Conservation (phyloP, 2,329 filamentous ascomycete genomes). For the Calonectria leucothoes region DNA sequence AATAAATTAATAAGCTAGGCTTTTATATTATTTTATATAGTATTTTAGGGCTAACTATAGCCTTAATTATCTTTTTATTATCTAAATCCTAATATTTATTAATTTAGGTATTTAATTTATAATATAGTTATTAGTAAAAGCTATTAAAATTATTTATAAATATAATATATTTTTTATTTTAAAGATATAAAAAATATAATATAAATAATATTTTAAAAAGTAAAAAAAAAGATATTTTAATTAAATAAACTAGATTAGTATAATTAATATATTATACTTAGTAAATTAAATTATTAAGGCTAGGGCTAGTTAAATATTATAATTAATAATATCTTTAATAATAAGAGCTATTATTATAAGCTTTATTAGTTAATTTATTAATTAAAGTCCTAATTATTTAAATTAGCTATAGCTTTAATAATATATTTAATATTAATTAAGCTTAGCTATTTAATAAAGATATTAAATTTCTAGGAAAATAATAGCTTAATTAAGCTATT, state of each 20-base stretch:
- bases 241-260: not conserved
- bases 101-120: too few species aligned
- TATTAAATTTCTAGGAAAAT: not conserved
- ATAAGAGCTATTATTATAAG: not conserved
- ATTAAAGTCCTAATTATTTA: not conserved
- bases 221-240: not conserved
- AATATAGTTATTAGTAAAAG: too few species aligned
- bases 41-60: too few species aligned
- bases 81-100: too few species aligned
- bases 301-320: not conserved
- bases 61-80: too few species aligned
- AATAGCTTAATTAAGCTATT: not conserved
- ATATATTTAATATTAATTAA: not conserved
- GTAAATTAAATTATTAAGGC: not conserved
- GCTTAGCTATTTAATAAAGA: not conserved
- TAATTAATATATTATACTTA: not conserved
- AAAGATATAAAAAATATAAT: too few species aligned
- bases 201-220: too few species aligned
- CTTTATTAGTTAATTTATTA: not conserved
- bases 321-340: not conserved
- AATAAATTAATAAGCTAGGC: too few species aligned
- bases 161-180: too few species aligned
- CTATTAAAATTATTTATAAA: too few species aligned
- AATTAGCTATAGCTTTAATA: not conserved
- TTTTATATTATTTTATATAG: too few species aligned